Evolutionary conservation across 192 early-diverging fungal genomes (phyloP).

Genomic region (Backusella mclennaniae): DNA sequence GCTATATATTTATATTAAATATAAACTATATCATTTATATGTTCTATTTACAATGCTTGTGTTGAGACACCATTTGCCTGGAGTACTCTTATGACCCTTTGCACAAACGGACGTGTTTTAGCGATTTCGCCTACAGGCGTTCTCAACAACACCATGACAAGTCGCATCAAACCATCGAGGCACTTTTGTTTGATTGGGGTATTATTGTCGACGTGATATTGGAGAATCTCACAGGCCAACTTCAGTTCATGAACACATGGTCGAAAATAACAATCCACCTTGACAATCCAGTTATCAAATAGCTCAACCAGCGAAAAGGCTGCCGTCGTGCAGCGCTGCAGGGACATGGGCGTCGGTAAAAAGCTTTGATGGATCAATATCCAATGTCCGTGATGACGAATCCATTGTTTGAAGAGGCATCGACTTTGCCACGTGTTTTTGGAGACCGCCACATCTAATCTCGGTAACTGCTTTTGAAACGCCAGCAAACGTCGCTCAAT

Average conservation of each 20-base stretch:
- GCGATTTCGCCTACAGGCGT: conserved; percentile 36
- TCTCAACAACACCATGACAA: conserved; percentile 17
- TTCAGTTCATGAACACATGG: conserved; percentile 38
- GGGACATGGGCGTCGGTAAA: conserved; percentile 26
- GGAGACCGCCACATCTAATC: not conserved
- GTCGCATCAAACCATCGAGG: conserved; percentile 17
- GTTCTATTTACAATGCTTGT: conserved; percentile 1
- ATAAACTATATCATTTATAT: no score
- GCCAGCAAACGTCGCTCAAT: conserved; percentile 22
- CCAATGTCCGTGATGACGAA: conserved; percentile 35
- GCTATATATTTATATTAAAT: no score
- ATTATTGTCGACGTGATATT: conserved; percentile 24
- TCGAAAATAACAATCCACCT: conserved; percentile 36
- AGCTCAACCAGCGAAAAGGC: conserved; percentile 30
- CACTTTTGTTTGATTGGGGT: conserved; percentile 10
- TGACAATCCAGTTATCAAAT: conserved; percentile 31
- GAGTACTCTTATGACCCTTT: conserved; percentile 10
- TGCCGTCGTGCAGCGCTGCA: conserved; percentile 26
- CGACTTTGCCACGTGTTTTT: conserved; percentile 21
- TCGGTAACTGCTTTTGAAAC: conserved; percentile 13
- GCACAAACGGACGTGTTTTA: conserved; percentile 30
- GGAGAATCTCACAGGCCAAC: conserved; percentile 34
- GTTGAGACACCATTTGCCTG: not conserved
- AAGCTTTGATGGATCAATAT: conserved; percentile 36
- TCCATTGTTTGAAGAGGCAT: conserved; percentile 26